A percentile compares a stretch with the other conserved stretches of the same genome.
Evolutionary conservation across 768 basidiomycete species (phyloP).

Genomic region (Kwoniella bestiolae): DNA sequence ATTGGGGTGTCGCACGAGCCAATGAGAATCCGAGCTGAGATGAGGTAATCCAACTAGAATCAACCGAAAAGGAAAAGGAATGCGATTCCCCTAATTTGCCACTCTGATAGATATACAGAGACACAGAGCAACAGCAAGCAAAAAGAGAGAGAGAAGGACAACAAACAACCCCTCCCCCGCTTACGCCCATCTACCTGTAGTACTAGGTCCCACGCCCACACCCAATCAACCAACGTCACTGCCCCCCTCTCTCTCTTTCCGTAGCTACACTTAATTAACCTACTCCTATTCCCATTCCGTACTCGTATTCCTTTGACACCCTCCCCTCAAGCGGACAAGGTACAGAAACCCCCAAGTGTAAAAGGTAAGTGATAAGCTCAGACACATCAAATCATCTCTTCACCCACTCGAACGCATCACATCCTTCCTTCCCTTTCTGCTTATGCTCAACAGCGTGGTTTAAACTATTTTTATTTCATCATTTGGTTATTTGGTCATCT

Average conservation of each 20-base stretch:
- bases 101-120: neutral
- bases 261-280: too few relatives aligned
- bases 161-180: neutral
- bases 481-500: slow-evolving; percentile 5
- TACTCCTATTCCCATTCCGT: slow-evolving; percentile 6
- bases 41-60: slow-evolving; percentile 5
- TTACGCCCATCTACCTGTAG: neutral
- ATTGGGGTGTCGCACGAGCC: neutral
- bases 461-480: neutral
- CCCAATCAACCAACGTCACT: slow-evolving; percentile 11
- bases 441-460: neutral
- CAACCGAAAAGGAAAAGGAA: neutral
- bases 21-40: neutral
- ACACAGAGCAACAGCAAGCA: too few relatives aligned
- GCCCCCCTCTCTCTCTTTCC: neutral
- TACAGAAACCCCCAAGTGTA: neutral
- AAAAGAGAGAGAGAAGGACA: neutral
- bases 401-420: neutral
- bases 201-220: neutral
- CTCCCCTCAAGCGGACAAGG: neutral
- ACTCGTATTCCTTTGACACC: slow-evolving; percentile 9
- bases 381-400: neutral
- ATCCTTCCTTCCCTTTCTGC: neutral
- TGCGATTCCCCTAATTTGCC: neutral
- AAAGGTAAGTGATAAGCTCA: neutral